phyloP scores from a whole-genome alignment of 208 protist genomes.

The Wallacemonas sp. region DNA sequence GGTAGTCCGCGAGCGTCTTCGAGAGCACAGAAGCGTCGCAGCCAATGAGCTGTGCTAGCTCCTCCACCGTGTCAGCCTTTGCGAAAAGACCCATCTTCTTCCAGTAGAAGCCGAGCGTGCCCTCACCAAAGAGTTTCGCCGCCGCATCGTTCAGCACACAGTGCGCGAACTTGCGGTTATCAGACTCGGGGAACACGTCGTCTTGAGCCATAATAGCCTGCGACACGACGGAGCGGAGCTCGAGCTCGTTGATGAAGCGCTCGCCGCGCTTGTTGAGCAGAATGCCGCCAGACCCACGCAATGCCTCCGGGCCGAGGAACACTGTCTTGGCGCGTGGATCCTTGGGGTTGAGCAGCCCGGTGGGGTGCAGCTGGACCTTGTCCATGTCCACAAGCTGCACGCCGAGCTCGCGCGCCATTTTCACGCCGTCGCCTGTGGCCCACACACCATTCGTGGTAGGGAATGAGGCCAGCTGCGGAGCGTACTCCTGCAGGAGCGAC shows the following conservation, averaged over 20 bases:
- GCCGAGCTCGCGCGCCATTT: slow-evolving; percentile 66
- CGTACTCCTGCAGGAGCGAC: slow-evolving; percentile 80
- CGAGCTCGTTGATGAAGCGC: slow-evolving; percentile 96
- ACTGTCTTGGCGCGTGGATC: slow-evolving; percentile 86
- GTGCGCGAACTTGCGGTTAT: slow-evolving; percentile 66
- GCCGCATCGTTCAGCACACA: slow-evolving; percentile 83
- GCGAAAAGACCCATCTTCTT: slow-evolving; percentile 71
- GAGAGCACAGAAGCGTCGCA: slow-evolving; percentile 35
- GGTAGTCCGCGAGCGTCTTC: slow-evolving; percentile 60
- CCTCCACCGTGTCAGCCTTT: slow-evolving; percentile 36
- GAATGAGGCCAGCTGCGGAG: slow-evolving; percentile 61
- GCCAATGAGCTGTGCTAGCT: slow-evolving; percentile 69
- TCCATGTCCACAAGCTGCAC: slow-evolving; percentile 92
- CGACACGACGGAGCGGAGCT: slow-evolving; percentile 93
- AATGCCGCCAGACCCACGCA: slow-evolving; percentile 94
- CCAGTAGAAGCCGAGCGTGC: slow-evolving; percentile 84
- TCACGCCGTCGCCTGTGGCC: slow-evolving; percentile 83
- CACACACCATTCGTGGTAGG: slow-evolving; percentile 92
- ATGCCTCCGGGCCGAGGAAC: slow-evolving; percentile 95
- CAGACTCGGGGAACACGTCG: slow-evolving; percentile 61
- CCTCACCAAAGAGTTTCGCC: slow-evolving; percentile 72
- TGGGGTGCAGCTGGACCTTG: slow-evolving; percentile 96
- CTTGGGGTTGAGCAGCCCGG: slow-evolving; percentile 92
- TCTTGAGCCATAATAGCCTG: slow-evolving; percentile 79
- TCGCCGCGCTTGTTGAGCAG: slow-evolving; percentile 91